Percentiles rank a stretch among this genome's conserved stretches.
Evolutionary conservation across 1,284 basidiomycete genomes (phyloP).

Genomic region (Sphaerobolus stellatus): DNA sequence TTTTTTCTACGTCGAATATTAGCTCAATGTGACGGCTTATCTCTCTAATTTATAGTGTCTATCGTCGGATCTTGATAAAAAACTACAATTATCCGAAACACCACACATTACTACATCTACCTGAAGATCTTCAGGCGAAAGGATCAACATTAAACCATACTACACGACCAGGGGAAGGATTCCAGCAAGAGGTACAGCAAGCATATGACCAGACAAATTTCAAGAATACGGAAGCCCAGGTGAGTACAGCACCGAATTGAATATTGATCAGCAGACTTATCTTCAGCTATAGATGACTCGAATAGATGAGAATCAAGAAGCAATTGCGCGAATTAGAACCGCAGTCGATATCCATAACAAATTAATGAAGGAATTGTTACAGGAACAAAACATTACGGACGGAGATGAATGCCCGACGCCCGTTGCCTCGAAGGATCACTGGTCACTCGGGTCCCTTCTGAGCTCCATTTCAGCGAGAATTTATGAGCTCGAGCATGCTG

Average conservation of each 20-base stretch:
- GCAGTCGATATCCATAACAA: too few species aligned
- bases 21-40: neutral
- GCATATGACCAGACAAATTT: neutral
- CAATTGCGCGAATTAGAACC: neutral
- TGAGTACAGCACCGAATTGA: neutral
- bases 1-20: neutral
- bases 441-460: too few species aligned
- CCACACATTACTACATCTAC: neutral
- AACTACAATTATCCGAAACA: neutral
- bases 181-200: neutral
- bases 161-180: neutral
- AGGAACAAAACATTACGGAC: too few species aligned
- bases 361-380: too few species aligned
- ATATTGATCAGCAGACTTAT: neutral
- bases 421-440: too few species aligned
- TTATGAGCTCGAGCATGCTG: too few species aligned
- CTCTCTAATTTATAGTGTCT: neutral
- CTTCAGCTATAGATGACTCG: neutral
- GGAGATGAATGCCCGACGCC: too few species aligned
- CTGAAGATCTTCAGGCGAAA: neutral
- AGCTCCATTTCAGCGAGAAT: too few species aligned
- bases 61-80: neutral
- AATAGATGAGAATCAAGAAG: neutral
- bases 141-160: neutral
- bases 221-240: neutral